phyloP scores from a whole-genome alignment of 2,329 filamentous ascomycete species.

The Tolypocladium pustulatum region DNA sequence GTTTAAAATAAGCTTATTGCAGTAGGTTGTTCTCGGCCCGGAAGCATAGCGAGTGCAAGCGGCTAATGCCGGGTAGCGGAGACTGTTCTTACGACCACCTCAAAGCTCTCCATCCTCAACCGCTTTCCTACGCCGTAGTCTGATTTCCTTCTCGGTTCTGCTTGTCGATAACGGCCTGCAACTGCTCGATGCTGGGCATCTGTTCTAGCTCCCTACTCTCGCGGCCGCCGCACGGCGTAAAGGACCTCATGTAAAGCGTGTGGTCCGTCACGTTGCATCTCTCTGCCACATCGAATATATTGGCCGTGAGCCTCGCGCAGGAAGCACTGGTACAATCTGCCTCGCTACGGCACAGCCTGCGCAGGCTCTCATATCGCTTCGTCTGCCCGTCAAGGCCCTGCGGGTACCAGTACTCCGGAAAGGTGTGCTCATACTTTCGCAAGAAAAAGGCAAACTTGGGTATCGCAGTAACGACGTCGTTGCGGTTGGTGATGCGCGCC shows the following conservation, averaged over 20 bases:
- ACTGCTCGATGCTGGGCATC: not conserved
- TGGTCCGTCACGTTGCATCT: not conserved
- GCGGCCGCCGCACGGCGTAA: not conserved
- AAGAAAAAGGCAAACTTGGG: constrained; percentile 38
- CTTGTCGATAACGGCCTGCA: not conserved
- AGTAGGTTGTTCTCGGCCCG: too few relatives aligned
- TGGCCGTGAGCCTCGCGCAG: not conserved
- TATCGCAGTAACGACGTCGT: constrained; percentile 58
- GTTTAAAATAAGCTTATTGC: too few relatives aligned
- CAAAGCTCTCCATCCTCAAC: too few relatives aligned
- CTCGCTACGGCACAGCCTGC: not conserved
- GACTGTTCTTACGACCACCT: too few relatives aligned
- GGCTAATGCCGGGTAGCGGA: not conserved
- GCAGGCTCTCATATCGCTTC: constrained; percentile 13
- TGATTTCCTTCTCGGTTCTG: not conserved
- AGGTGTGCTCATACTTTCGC: constrained; percentile 46
- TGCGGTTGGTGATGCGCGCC: constrained; percentile 44
- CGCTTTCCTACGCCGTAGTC: not conserved
- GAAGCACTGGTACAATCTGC: not conserved
- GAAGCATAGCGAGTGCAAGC: too few relatives aligned
- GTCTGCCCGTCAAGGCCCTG: constrained; percentile 23
- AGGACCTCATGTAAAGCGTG: not conserved
- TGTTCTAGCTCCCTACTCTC: not conserved
- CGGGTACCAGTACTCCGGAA: constrained; percentile 50
- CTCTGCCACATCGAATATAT: not conserved